Evolutionary conservation across 2,329 filamentous ascomycete species (phyloP).

Genomic region (Coniochaeta sp.): DNA sequence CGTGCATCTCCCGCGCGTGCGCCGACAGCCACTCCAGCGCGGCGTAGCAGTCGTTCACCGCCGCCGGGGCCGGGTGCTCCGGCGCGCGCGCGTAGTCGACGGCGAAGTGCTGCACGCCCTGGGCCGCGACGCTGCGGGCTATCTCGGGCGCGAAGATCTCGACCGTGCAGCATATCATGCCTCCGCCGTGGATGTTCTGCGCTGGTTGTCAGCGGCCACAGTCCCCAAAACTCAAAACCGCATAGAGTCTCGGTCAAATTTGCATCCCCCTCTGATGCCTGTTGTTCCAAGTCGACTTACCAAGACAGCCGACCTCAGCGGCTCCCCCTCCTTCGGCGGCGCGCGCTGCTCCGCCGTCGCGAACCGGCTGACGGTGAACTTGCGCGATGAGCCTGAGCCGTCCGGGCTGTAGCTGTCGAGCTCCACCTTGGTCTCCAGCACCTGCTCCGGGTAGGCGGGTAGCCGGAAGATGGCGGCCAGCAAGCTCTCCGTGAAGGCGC

Average conservation of each 20-base stretch:
- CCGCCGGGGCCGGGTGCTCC: slow-evolving; percentile 35
- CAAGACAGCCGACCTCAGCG: neutral
- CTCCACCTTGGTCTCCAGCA: slow-evolving; percentile 5
- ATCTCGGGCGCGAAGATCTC: slow-evolving; percentile 8
- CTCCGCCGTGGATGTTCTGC: slow-evolving; percentile 18
- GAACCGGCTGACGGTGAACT: slow-evolving; percentile 9
- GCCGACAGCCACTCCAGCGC: slow-evolving; percentile 25
- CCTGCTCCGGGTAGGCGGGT: slow-evolving; percentile 1
- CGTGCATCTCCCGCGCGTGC: slow-evolving; percentile 10
- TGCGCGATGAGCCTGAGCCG: slow-evolving; percentile 4
- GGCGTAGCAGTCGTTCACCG: slow-evolving; percentile 30
- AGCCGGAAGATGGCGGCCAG: neutral
- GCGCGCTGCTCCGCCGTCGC: slow-evolving; percentile 7
- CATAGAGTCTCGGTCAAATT: too few species aligned
- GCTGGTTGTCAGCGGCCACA: slow-evolving; percentile 2
- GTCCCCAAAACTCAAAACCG: too few species aligned
- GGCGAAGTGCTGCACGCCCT: slow-evolving; percentile 18
- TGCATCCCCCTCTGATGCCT: too few species aligned
- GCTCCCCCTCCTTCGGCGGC: neutral
- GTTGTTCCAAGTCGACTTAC: too few species aligned
- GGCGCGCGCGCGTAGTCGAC: slow-evolving; percentile 43
- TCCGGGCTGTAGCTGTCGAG: slow-evolving; percentile 4
- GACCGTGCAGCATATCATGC: slow-evolving; percentile 15
- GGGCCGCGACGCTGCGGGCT: slow-evolving; percentile 7
- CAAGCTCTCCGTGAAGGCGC: neutral